Evolutionary conservation across 441 rosid species (phyloP), one percentile per base, ranked within the genome.

Genomic region (Bocquillonia castaneifolia): DNA sequence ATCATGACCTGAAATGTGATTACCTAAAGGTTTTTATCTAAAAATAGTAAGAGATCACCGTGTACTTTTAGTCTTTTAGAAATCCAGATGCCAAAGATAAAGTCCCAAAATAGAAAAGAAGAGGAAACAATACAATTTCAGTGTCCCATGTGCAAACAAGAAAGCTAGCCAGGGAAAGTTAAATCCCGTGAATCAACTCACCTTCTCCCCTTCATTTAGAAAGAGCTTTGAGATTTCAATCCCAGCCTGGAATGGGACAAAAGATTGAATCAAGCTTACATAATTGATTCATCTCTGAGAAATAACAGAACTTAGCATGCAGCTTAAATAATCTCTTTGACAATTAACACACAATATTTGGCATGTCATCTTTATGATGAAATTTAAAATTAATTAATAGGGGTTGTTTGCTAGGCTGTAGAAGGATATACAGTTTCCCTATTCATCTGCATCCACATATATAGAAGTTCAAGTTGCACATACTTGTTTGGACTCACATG

Each of bases 181-280:
- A 74, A 39, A 63, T 23, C 13, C 59, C 29, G 44, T 18, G 52
- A 69, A 26, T 9, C 72, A 70, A 63, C 78, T 44, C 82, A 91
- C 98, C 77, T 84, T 93, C 67, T 91, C 86, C 53, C 98, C 98
- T 82, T 86, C 80, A 51, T 93, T 82, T 39, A 93, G 83, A 72
- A 93, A 93, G 71, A 89, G 85, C 85, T 93, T 91, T 65, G 96
- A 82, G 61, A 92, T 83, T 84, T 93, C 98, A 74, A 93, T 88
- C 71, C 98, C 98, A 72, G 96, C 97, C 98, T 92, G 88, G 81
- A 78, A 79, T 54, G 45, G 64, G 55, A 44, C 66, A 69, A 74
- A 62, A 9, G 39, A 13, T 59, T 67, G 10, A 68, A 78, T 32
- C 59, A 39, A 42, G 22, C 53, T 7, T 29, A 56, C 32, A 68